These are phyloP conservation scores for Inonotus obliquus DNA, from an alignment of 1,284 basidiomycete genomes.

Conservation along the genomic window DNA sequence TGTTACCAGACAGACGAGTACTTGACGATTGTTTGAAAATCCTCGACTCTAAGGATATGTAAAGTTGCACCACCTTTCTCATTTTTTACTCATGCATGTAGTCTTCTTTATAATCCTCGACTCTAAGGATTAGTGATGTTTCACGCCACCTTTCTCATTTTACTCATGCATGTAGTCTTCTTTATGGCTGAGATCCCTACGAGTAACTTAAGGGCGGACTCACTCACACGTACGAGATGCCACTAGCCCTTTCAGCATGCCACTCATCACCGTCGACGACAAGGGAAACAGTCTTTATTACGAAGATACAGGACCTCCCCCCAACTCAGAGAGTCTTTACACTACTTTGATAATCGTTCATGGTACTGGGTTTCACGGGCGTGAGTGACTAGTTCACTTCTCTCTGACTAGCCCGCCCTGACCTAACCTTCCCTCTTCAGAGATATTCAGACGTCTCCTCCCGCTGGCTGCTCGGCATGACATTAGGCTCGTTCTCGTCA, in stretches of 20 bases:
- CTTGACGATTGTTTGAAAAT: no score
- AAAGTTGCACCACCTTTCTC: no score
- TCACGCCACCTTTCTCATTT: no score
- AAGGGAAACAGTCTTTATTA: slow-evolving; percentile 21
- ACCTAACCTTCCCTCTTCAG: slow-evolving; percentile 7
- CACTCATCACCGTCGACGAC: slow-evolving; percentile 19
- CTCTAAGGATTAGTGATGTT: no score
- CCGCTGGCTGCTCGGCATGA: slow-evolving; percentile 20
- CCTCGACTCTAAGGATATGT: no score
- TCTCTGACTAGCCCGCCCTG: not conserved
- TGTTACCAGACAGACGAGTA: no score
- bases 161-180: no score
- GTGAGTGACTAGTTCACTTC: slow-evolving; percentile 12
- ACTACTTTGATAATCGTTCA: slow-evolving; percentile 24
- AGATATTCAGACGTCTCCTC: slow-evolving; percentile 22
- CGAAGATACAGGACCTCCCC: slow-evolving; percentile 21
- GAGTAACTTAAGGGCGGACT: no score
- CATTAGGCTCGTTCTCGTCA: slow-evolving; percentile 23
- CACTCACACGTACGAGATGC: no score
- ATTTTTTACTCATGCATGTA: no score
- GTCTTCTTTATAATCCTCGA: no score
- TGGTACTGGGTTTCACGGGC: slow-evolving; percentile 22
- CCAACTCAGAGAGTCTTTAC: slow-evolving; percentile 11
- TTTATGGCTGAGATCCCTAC: no score
- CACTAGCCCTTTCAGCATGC: slow-evolving; percentile 16